phyloP scores from a whole-genome alignment of 148 eudicot genomes.

The Rhododendron ferrugineum region DNA sequence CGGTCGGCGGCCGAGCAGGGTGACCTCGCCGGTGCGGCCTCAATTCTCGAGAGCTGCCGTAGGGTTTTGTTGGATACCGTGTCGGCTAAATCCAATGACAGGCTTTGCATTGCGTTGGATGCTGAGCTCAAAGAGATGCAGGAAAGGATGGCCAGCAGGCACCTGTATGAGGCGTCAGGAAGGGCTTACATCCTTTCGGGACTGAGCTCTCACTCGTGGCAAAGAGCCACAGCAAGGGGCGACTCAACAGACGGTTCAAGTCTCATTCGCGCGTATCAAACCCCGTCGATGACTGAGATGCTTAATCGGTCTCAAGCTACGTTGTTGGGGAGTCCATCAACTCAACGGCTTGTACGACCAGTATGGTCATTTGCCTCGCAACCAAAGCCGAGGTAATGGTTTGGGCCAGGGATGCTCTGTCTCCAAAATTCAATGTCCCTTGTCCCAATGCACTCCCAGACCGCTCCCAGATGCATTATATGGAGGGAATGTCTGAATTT shows the following conservation, averaged over 20 bases:
- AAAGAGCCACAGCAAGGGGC: conserved; percentile 76
- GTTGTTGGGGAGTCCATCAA: conserved; percentile 35
- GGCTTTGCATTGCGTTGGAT: conserved; percentile 42
- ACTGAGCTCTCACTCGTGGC: conserved; percentile 92
- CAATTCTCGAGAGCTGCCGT: conserved; percentile 44
- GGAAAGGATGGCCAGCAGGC: conserved; percentile 75
- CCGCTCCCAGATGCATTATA: background rate
- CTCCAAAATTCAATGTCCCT: background rate
- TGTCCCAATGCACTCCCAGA: background rate
- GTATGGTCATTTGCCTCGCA: background rate
- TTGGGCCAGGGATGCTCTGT: background rate
- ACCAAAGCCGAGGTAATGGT: conserved; percentile 40
- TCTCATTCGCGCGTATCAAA: conserved; percentile 57
- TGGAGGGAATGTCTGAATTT: background rate
- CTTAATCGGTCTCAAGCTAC: conserved; percentile 62
- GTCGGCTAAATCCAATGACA: conserved; percentile 53
- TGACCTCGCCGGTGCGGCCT: conserved; percentile 46
- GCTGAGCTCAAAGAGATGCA: conserved; percentile 83
- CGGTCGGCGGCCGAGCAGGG: conserved; percentile 59
- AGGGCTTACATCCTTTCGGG: conserved; percentile 85
- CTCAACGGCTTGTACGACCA: conserved; percentile 26
- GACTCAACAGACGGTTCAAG: conserved; percentile 56
- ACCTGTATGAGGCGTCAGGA: conserved; percentile 73
- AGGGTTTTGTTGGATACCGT: conserved; percentile 36
- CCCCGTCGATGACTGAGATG: conserved; percentile 67